phyloP scores from a whole-genome alignment of 2,329 filamentous ascomycete genomes.

The Ophiostoma triangulosporum region DNA sequence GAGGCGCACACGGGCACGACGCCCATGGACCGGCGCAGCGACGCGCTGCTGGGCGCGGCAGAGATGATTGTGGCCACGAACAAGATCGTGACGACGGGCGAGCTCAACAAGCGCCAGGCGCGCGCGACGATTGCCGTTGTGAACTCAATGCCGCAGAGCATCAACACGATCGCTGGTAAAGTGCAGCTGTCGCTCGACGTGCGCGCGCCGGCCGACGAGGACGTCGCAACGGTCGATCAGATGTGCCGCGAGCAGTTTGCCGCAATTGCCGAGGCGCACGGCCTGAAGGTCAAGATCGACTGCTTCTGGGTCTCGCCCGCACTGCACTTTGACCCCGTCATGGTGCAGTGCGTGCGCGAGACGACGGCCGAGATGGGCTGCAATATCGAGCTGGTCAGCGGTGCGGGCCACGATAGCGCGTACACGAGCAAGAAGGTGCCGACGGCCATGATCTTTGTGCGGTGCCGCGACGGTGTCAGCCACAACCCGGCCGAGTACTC shows the following conservation, averaged over 20 bases:
- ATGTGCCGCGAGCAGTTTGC: constrained; percentile 8
- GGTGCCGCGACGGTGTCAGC: constrained; percentile 47
- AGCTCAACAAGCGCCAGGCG: constrained; percentile 31
- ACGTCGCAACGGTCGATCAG: constrained; percentile 41
- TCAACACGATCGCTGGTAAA: constrained; percentile 58
- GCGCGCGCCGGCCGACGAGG: constrained; percentile 41
- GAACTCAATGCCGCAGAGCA: constrained; percentile 48
- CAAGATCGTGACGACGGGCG: constrained; percentile 39
- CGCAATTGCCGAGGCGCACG: constrained; percentile 6
- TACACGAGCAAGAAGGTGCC: constrained; percentile 45
- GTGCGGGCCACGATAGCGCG: constrained; percentile 37
- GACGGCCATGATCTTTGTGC: constrained; percentile 57
- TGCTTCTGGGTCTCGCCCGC: constrained; percentile 12
- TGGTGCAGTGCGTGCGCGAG: constrained; percentile 12
- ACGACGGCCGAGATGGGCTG: constrained; percentile 1
- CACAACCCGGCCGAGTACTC: constrained; percentile 52
- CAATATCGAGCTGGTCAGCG: constrained; percentile 18
- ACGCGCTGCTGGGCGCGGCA: constrained; percentile 29
- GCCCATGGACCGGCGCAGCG: constrained; percentile 26
- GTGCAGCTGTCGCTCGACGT: constrained; percentile 59
- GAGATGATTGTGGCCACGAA: constrained; percentile 55
- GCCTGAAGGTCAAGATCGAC: constrained; percentile 6
- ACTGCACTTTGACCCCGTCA: constrained; percentile 12
- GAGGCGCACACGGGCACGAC: constrained; percentile 68
- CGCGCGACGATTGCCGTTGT: constrained; percentile 60